Evolutionary conservation across 345 rosid genomes (phyloP).

Genomic region (Noccaea caerulescens): DNA sequence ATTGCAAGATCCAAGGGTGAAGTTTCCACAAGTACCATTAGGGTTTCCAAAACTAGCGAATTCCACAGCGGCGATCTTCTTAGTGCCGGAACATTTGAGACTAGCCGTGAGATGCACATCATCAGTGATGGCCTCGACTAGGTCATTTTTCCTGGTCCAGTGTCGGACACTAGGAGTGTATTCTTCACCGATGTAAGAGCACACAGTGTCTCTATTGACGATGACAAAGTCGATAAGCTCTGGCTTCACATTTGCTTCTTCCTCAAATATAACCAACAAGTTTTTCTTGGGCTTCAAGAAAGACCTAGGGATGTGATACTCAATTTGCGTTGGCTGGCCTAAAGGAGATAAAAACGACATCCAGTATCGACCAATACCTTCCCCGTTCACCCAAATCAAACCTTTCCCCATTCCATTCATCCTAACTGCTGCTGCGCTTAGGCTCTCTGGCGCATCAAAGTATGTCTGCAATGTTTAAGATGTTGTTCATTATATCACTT

Average conservation of each 20-base stretch:
- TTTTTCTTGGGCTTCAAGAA: slow-evolving; percentile 67
- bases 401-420: slow-evolving; percentile 81
- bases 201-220: slow-evolving; percentile 73
- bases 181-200: slow-evolving; percentile 61
- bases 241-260: slow-evolving; percentile 60
- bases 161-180: slow-evolving; percentile 63
- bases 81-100: slow-evolving; percentile 55
- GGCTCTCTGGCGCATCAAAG: slow-evolving; percentile 74
- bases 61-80: slow-evolving; percentile 61
- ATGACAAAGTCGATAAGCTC: slow-evolving; percentile 52
- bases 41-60: slow-evolving; percentile 90
- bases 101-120: slow-evolving; percentile 52
- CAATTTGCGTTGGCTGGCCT: slow-evolving; percentile 64
- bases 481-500: slow-evolving; percentile 14
- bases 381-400: slow-evolving; percentile 84
- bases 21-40: slow-evolving; percentile 68
- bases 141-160: slow-evolving; percentile 53
- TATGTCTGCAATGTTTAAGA: slow-evolving; percentile 51
- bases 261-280: slow-evolving; percentile 72
- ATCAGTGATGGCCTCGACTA: slow-evolving; percentile 44
- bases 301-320: slow-evolving; percentile 87
- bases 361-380: slow-evolving; percentile 87
- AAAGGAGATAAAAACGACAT: slow-evolving; percentile 73
- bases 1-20: slow-evolving; percentile 56
- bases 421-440: slow-evolving; percentile 56